A percentile compares a stretch with the other conserved stretches of the same genome.
These are phyloP conservation scores for Oryza meridionalis DNA, from an alignment of 176 grass and related monocot genomes.

Conservation along the genomic window DNA sequence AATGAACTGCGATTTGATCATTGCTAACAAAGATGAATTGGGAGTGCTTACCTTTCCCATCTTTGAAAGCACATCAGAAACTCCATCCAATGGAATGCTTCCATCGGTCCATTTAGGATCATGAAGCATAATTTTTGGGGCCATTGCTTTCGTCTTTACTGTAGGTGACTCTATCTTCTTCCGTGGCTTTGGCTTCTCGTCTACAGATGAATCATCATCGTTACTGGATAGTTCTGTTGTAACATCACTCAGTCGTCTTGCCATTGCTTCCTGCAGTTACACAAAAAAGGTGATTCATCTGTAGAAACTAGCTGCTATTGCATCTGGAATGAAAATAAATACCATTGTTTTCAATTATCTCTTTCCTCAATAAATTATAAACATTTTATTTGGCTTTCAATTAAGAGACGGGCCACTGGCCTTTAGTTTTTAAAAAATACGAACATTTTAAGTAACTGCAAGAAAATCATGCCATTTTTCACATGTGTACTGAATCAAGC, in stretches of 20 bases:
- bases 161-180: slow-evolving; percentile 54
- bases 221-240: slow-evolving; percentile 50
- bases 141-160: slow-evolving; percentile 42
- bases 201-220: slow-evolving; percentile 54
- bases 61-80: slow-evolving; percentile 65
- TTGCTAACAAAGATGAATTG: not conserved
- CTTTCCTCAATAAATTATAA: not conserved
- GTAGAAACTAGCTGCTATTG: not conserved
- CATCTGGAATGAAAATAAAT: slow-evolving; percentile 4
- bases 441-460: not conserved
- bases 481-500: no score
- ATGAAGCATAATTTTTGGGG: slow-evolving; percentile 57
- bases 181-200: slow-evolving; percentile 58
- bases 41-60: slow-evolving; percentile 55
- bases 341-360: not conserved
- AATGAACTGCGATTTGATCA: not conserved
- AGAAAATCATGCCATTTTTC: not conserved
- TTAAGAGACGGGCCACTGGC: no score
- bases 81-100: slow-evolving; percentile 52
- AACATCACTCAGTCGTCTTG: slow-evolving; percentile 64
- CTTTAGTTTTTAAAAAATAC: no score
- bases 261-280: slow-evolving; percentile 66
- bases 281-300: slow-evolving; percentile 15
- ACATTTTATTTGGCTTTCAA: no score
- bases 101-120: slow-evolving; percentile 91